Conservation (phyloP, 495 filamentous ascomycete genomes). For the Penicillium ochrochloron region DNA sequence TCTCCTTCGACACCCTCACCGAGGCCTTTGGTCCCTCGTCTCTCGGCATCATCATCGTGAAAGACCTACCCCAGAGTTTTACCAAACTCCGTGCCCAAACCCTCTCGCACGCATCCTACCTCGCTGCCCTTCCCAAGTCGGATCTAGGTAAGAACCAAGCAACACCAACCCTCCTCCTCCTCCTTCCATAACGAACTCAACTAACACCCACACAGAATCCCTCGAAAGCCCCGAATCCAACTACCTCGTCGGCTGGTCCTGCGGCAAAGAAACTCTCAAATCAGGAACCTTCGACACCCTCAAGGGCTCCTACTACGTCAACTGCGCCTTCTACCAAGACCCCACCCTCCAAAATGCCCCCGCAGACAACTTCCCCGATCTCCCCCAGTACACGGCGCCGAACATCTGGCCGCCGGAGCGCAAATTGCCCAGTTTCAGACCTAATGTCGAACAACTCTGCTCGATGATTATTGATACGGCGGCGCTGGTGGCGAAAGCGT, state of each 20-base stretch:
- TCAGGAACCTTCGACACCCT: conserved; percentile 84
- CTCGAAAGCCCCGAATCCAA: conserved; percentile 54
- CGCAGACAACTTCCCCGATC: conserved; percentile 59
- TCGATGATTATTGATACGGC: conserved; percentile 86
- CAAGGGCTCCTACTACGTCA: conserved; percentile 97
- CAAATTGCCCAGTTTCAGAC: conserved; percentile 72
- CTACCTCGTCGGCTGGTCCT: conserved; percentile 73
- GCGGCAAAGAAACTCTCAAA: conserved; percentile 92
- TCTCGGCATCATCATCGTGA: conserved; percentile 90
- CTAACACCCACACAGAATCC: conserved; percentile 38
- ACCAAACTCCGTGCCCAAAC: conserved; percentile 67
- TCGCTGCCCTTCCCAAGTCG: conserved; percentile 76
- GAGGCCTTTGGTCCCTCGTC: conserved; percentile 91
- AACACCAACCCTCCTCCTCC: not conserved
- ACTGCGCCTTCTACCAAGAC: conserved; percentile 90
- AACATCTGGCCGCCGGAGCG: conserved; percentile 83
- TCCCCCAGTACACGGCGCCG: conserved; percentile 67
- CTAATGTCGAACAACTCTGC: conserved; percentile 76
- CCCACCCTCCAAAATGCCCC: conserved; percentile 63
- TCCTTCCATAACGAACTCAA: conserved; percentile 15
- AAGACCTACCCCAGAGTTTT: conserved; percentile 76
- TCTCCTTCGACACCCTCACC: conserved; percentile 74
- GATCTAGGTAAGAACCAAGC: conserved; percentile 65
- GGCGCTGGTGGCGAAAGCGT: conserved; percentile 81
- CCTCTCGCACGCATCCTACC: conserved; percentile 84